Evolutionary conservation across 2,329 filamentous ascomycete genomes (phyloP).

Genomic region (Colletotrichum acutatum): DNA sequence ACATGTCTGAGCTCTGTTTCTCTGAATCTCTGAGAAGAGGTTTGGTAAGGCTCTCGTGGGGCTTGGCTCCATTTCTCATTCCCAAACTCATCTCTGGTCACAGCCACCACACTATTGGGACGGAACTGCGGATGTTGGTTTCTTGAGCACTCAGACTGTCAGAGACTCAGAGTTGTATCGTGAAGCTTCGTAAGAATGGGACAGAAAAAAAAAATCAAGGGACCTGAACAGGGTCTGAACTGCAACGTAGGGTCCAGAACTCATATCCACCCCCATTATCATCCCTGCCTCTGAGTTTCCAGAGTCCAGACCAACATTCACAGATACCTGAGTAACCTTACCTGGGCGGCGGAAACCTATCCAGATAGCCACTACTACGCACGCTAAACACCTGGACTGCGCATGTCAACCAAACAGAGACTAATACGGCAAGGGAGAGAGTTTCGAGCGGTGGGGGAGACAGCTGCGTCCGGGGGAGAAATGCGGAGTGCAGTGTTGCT

Average conservation of each 20-base stretch:
- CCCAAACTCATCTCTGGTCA: neutral
- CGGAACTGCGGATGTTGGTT: neutral
- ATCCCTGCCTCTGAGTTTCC: neutral
- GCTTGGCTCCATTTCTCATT: neutral
- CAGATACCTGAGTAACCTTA: neutral
- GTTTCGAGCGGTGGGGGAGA: neutral
- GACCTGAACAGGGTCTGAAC: neutral
- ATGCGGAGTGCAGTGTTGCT: conserved; percentile 28
- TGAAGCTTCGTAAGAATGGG: neutral
- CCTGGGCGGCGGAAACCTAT: neutral
- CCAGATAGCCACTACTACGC: neutral
- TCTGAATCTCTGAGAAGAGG: too few species aligned
- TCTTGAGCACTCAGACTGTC: neutral
- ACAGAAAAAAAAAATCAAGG: neutral
- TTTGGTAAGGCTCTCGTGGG: neutral
- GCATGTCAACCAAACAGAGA: neutral
- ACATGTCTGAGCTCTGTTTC: neutral
- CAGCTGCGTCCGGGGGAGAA: conserved; percentile 11
- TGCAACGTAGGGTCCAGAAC: neutral
- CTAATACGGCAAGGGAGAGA: conserved; percentile 7
- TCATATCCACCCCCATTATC: neutral
- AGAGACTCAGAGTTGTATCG: neutral
- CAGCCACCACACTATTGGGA: neutral
- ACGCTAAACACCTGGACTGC: neutral
- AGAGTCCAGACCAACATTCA: neutral